Conservation (phyloP, 2,329 filamentous ascomycete species). For the Chrysosphaeria jannelii region DNA sequence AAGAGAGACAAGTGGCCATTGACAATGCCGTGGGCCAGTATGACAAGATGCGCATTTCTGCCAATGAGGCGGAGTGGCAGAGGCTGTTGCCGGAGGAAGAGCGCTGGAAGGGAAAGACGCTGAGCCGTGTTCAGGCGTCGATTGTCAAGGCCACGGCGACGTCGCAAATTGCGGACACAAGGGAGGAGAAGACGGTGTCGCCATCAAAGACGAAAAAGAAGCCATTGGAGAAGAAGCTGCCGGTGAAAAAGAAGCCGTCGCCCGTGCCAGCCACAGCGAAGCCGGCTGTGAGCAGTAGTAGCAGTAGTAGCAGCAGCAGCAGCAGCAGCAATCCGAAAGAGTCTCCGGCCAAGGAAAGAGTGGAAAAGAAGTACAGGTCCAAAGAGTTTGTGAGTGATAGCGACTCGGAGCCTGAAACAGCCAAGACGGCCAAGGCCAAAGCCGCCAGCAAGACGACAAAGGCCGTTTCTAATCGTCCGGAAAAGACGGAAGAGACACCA, state of each 20-base stretch:
- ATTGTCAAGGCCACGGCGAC: constrained; percentile 17
- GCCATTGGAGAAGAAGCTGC: constrained; percentile 23
- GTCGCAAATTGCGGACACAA: constrained; percentile 9
- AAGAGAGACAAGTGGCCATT: constrained; percentile 26
- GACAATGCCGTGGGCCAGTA: constrained; percentile 28
- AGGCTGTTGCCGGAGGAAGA: constrained; percentile 25
- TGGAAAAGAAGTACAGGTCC: constrained; percentile 19
- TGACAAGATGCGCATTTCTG: constrained; percentile 24
- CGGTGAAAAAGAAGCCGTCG: constrained; percentile 13
- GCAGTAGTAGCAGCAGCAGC: too few species aligned
- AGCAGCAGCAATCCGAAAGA: too few species aligned
- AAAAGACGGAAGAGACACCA: too few species aligned
- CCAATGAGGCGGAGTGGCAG: constrained; percentile 28
- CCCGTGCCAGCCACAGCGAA: constrained; percentile 9
- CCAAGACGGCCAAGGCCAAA: constrained; percentile 6
- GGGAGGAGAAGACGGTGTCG: constrained; percentile 5
- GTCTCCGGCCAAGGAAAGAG: constrained; percentile 12
- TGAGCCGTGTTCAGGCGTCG: constrained; percentile 29
- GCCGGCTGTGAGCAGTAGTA: constrained; percentile 10
- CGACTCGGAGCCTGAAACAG: constrained; percentile 18
- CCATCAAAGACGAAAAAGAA: constrained; percentile 20
- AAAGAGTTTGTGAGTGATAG: constrained; percentile 25
- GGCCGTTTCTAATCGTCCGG: constrained; percentile 1
- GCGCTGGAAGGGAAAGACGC: constrained; percentile 25
- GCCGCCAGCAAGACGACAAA: constrained; percentile 1